A percentile compares a stretch with the other conserved stretches of the same genome.
phyloP scores from a whole-genome alignment of 2,329 filamentous ascomycete genomes.

The Talaromyces verruculosus region DNA sequence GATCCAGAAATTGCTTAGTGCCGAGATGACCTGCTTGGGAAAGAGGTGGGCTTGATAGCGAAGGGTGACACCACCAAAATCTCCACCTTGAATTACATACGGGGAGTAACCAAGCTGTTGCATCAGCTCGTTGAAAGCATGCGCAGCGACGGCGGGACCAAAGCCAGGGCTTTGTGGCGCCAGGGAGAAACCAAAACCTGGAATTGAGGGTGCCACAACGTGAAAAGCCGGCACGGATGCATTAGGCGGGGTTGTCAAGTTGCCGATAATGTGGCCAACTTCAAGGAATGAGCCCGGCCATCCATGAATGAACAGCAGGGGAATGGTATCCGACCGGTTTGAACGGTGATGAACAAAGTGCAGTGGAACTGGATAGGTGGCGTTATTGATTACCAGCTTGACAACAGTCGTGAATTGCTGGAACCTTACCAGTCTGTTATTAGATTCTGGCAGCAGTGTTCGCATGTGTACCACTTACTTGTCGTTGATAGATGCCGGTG shows the following conservation, averaged over 20 bases:
- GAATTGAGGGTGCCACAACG: constrained; percentile 31
- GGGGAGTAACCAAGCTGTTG: constrained; percentile 27
- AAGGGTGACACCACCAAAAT: constrained; percentile 22
- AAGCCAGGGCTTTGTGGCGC: constrained; percentile 23
- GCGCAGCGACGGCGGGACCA: constrained; percentile 9
- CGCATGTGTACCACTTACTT: neutral
- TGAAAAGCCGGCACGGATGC: constrained; percentile 28
- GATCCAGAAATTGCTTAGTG: neutral
- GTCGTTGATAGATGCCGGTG: constrained; percentile 2
- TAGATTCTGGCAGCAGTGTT: neutral
- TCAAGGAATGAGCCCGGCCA: constrained; percentile 41
- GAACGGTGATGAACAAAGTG: constrained; percentile 29
- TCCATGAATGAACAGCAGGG: constrained; percentile 38
- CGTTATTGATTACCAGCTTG: neutral
- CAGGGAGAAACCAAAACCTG: constrained; percentile 30
- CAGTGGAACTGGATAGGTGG: constrained; percentile 17
- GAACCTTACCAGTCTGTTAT: neutral
- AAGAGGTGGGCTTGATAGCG: constrained; percentile 6
- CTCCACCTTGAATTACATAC: constrained; percentile 32
- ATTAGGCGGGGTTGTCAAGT: constrained; percentile 27
- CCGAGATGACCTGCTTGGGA: neutral
- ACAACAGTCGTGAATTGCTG: constrained; percentile 5
- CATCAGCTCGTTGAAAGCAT: constrained; percentile 27
- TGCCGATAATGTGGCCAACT: constrained; percentile 31
- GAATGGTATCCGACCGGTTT: constrained; percentile 32